These are phyloP conservation scores for Solanum aculeatissimum DNA, from an alignment of 305 asterid genomes.

Conservation along the genomic window DNA sequence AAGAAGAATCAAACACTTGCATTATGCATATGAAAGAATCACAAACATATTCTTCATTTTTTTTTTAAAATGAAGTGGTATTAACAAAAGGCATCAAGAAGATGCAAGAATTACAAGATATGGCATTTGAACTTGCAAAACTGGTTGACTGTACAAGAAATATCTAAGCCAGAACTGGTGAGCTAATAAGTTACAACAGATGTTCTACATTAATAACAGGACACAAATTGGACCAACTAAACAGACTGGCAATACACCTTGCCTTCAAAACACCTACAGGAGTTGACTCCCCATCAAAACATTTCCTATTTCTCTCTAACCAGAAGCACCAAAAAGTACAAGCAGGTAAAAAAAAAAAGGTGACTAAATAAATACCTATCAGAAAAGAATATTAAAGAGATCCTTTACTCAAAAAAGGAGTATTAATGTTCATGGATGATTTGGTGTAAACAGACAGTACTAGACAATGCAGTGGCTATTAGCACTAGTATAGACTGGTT, in stretches of 20 bases:
- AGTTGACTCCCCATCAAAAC: neutral
- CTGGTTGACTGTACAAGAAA: neutral
- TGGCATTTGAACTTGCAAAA: neutral
- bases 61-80: neutral
- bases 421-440: too few relatives aligned
- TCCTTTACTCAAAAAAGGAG: neutral
- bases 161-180: neutral
- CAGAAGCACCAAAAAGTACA: neutral
- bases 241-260: neutral
- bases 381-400: neutral
- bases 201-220: neutral
- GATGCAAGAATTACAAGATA: neutral
- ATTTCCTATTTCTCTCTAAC: neutral
- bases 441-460: too few relatives aligned
- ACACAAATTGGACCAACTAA: neutral
- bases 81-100: neutral
- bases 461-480: too few relatives aligned
- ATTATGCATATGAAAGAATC: neutral
- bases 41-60: neutral
- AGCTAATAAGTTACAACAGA: neutral
- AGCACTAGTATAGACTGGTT: too few relatives aligned
- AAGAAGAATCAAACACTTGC: neutral
- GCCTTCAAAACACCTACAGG: neutral
- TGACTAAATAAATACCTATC: neutral
- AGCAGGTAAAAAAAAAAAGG: neutral